Evolutionary conservation across 306 rosid genomes (phyloP), one percentile per base, ranked within the genome.

Genomic region (Delonix regia): DNA sequence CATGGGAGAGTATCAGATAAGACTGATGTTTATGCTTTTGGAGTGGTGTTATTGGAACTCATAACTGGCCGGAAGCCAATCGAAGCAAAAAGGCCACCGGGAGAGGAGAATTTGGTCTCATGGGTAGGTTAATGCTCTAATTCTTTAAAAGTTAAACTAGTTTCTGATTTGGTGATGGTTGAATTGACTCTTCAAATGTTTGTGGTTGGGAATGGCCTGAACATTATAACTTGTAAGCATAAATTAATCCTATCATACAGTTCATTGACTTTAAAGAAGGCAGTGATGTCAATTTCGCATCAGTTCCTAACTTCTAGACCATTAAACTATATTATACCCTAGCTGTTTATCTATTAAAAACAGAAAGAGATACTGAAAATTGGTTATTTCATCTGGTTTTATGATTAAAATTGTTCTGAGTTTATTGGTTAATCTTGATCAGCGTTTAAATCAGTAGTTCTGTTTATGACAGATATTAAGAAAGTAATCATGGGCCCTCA

Each of bases 1-100:
- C 98, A 90, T 27, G 98, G 98, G 73, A 93, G 85, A 75, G 85
- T 93, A 53, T 93, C 98, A 0, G 98, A 93, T 56, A 93, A 89
- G 79, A 93, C 97, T 6, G 98, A 93, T 81, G 91, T 93, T 78
- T 93, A 90, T 59, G 98, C 98, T 79, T 83, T 93, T 41, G 98
- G 98, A 63, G 90, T 93, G 52, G 93, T 93, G 63, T 84, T 93
- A 52, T 78, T 93, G 85, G 98, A 93, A 81, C 92, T 93, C 83
- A 59, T 93, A 63, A 88, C 97, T 16, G 97, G 98, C 34, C 70
- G 98, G 79, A 89, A 90, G 74, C 97, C 97, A 41, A 91, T 91
- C 21, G 98, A 91, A 85, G 85, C 87, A 25, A 85, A 84, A 76
- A 82, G 98, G 70, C 67, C 88, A 9, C 85, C 75, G 1, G 94